Evolutionary conservation across 768 basidiomycete species (phyloP).

Genomic region (Pleurotus eryngii): DNA sequence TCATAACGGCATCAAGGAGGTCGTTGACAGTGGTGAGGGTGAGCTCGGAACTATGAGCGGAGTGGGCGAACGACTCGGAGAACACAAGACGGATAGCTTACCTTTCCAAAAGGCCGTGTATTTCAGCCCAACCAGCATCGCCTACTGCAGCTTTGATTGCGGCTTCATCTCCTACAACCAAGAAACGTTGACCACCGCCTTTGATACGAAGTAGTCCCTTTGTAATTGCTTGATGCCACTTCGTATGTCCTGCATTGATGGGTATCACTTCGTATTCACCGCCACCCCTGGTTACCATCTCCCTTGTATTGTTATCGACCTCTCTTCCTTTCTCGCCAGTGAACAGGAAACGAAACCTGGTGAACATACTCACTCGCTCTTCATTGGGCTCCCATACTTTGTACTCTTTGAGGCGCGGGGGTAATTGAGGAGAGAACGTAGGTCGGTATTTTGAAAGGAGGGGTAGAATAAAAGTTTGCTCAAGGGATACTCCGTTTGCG

Average conservation of each 20-base stretch:
- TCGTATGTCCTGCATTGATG: constrained; percentile 42
- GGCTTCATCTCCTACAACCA: constrained; percentile 49
- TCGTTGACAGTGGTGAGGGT: constrained; percentile 39
- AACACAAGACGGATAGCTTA: constrained; percentile 21
- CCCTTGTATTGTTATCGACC: constrained; percentile 44
- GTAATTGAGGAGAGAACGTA: constrained; percentile 46
- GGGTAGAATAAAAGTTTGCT: constrained; percentile 50
- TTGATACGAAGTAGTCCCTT: constrained; percentile 38
- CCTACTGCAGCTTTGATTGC: constrained; percentile 51
- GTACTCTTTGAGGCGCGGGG: constrained; percentile 44
- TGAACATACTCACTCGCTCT: constrained; percentile 53
- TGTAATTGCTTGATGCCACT: constrained; percentile 49
- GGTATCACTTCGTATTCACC: constrained; percentile 65
- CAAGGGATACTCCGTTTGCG: constrained; percentile 38
- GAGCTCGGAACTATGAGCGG: constrained; percentile 34
- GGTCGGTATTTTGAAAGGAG: constrained; percentile 56
- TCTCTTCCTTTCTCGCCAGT: constrained; percentile 54
- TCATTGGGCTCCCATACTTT: constrained; percentile 69
- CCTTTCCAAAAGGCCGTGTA: constrained; percentile 50
- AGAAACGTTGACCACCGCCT: constrained; percentile 42
- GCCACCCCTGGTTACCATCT: constrained; percentile 53
- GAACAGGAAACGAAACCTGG: constrained; percentile 54
- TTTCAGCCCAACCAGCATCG: constrained; percentile 47
- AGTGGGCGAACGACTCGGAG: neutral
- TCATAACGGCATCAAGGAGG: constrained; percentile 50